Evolutionary conservation across 331 rosid genomes (phyloP).

Genomic region (Phaseolus coccineus): DNA sequence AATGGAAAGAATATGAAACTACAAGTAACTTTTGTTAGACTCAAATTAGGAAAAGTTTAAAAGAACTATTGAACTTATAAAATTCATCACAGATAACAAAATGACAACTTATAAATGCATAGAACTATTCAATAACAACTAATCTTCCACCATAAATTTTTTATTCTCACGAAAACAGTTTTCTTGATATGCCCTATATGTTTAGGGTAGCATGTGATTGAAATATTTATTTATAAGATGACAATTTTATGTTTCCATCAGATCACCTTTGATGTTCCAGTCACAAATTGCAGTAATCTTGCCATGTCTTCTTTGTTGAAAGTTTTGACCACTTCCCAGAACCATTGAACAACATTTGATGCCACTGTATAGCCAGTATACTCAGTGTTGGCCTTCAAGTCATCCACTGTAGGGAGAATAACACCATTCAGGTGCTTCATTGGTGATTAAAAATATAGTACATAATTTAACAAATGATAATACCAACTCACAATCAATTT

Average conservation of each 20-base stretch:
- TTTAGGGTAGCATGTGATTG: background rate
- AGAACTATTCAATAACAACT: too few relatives aligned
- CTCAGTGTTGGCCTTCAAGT: slow-evolving; percentile 87
- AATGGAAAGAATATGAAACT: too few relatives aligned
- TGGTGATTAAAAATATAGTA: slow-evolving; percentile 29
- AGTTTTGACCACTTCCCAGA: slow-evolving; percentile 94
- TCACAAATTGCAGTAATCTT: slow-evolving; percentile 94
- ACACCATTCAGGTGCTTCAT: slow-evolving; percentile 43
- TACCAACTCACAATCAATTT: slow-evolving; percentile 87
- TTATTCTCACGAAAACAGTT: background rate
- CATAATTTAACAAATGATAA: slow-evolving; percentile 11
- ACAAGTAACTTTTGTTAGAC: too few relatives aligned
- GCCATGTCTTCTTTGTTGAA: slow-evolving; percentile 99
- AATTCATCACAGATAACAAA: too few relatives aligned
- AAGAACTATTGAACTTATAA: too few relatives aligned
- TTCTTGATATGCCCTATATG: background rate
- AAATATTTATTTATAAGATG: slow-evolving; percentile 14
- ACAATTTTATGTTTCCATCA: slow-evolving; percentile 28
- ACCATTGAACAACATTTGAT: slow-evolving; percentile 93
- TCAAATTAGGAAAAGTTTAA: too few relatives aligned
- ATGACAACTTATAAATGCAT: too few relatives aligned
- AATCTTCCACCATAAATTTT: too few relatives aligned
- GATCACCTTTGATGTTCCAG: slow-evolving; percentile 97
- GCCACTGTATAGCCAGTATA: slow-evolving; percentile 94
- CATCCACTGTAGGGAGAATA: slow-evolving; percentile 81